Evolutionary conservation across 768 basidiomycete genomes (phyloP).

Genomic region (Mycena metata): DNA sequence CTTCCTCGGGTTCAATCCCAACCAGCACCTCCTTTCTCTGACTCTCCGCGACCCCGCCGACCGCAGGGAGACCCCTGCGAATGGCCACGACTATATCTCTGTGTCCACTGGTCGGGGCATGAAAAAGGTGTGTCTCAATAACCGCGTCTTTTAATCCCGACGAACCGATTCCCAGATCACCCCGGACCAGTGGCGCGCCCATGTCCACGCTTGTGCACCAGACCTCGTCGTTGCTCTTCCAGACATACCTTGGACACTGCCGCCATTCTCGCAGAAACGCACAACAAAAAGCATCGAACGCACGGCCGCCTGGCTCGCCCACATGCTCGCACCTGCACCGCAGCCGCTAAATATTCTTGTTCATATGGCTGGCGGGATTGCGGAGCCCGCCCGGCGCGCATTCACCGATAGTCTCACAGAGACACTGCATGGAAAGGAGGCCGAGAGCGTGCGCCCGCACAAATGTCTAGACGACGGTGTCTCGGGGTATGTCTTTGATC

Average conservation of each 20-base stretch:
- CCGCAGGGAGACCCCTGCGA: conserved; percentile 77
- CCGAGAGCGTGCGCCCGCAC: conserved; percentile 63
- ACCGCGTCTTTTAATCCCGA: background rate
- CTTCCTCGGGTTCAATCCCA: conserved; percentile 69
- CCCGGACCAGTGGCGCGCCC: conserved; percentile 66
- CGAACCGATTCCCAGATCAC: conserved; percentile 58
- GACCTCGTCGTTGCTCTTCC: conserved; percentile 80
- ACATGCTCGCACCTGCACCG: conserved; percentile 57
- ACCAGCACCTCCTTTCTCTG: conserved; percentile 67
- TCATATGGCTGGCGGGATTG: conserved; percentile 76
- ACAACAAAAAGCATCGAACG: conserved; percentile 82
- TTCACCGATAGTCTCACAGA: conserved; percentile 74
- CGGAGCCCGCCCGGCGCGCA: conserved; percentile 67
- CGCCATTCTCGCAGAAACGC: conserved; percentile 83
- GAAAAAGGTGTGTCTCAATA: conserved; percentile 54
- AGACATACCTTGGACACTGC: conserved; percentile 75
- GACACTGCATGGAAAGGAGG: conserved; percentile 67
- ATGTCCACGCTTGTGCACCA: conserved; percentile 67
- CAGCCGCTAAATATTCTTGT: conserved; percentile 68
- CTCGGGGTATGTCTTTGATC: conserved; percentile 78
- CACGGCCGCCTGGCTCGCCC: conserved; percentile 72
- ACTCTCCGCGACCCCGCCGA: conserved; percentile 77
- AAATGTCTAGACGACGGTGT: conserved; percentile 76
- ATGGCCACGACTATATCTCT: conserved; percentile 69
- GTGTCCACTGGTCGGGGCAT: conserved; percentile 77